Evolutionary conservation across 2,329 filamentous ascomycete genomes (phyloP).

Genomic region (Gliomastix tumulicola): DNA sequence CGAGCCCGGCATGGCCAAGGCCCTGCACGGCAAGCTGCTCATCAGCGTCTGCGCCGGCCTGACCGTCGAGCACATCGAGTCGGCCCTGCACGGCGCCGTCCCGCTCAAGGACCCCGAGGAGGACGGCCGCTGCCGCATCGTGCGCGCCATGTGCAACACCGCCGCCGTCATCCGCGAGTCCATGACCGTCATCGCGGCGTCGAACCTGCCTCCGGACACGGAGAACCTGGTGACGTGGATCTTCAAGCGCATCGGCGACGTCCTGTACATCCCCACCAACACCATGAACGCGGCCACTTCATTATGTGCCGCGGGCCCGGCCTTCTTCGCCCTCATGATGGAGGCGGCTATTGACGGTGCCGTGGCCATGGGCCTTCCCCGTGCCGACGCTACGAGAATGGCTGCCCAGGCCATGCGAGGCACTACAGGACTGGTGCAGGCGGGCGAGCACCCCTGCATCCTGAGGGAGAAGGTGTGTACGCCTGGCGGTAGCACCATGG

Average conservation of each 20-base stretch:
- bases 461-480: constrained; percentile 71
- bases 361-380: constrained; percentile 70
- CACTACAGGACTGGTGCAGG: constrained; percentile 60
- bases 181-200: constrained; percentile 73
- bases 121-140: constrained; percentile 52
- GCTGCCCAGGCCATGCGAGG: constrained; percentile 74
- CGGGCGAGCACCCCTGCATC: constrained; percentile 68
- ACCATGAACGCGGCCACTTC: constrained; percentile 70
- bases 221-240: constrained; percentile 64
- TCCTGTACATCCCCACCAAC: constrained; percentile 57
- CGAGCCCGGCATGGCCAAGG: constrained; percentile 61
- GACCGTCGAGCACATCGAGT: constrained; percentile 60
- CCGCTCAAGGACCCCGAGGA: constrained; percentile 36
- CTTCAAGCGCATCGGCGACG: constrained; percentile 66
- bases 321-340: constrained; percentile 68
- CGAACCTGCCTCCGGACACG: constrained; percentile 43
- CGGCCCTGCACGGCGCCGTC: constrained; percentile 50
- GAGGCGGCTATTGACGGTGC: constrained; percentile 72
- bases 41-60: constrained; percentile 79
- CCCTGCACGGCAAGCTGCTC: constrained; percentile 71
- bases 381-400: constrained; percentile 68
- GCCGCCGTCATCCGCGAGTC: constrained; percentile 71
- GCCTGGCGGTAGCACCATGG: constrained; percentile 72
- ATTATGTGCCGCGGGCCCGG: constrained; percentile 67
- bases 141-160: constrained; percentile 81